Percentiles rank a stretch among this genome's conserved stretches.
Evolutionary conservation across 495 filamentous ascomycete genomes (phyloP).

Genomic region (Clavariopsis aquatica): DNA sequence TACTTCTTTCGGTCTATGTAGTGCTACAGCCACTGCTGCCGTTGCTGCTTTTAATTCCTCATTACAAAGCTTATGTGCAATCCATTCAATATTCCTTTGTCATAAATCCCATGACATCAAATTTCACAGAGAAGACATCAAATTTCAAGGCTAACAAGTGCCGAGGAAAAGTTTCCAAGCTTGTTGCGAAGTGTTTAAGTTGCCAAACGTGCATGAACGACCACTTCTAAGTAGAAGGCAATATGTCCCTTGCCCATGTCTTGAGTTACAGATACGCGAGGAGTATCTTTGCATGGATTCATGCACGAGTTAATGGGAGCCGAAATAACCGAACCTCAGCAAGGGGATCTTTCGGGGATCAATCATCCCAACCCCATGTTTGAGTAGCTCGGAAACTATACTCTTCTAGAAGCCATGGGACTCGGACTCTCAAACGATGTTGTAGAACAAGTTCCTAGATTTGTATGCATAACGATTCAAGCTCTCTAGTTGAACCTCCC

Average conservation of each 20-base stretch:
- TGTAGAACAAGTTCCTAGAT: background rate
- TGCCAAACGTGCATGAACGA: conserved; percentile 3
- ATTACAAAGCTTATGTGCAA: too few species aligned
- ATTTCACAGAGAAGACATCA: background rate
- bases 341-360: background rate
- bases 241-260: background rate
- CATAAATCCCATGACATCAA: too few species aligned
- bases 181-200: conserved; percentile 1
- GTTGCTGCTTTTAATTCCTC: too few species aligned
- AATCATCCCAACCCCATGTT: background rate
- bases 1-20: too few species aligned
- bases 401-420: conserved; percentile 8
- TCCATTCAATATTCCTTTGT: too few species aligned
- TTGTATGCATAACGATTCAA: too few species aligned
- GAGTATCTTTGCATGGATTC: background rate
- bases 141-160: background rate
- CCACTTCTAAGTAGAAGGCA: background rate
- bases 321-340: background rate
- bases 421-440: background rate
- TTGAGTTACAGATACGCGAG: background rate
- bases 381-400: background rate
- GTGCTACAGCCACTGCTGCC: too few species aligned
- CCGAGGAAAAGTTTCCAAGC: background rate
- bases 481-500: too few species aligned
- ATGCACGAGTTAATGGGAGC: background rate